phyloP scores from a whole-genome alignment of 176 grass and related monocot genomes.

The Calamus simplicifolius region DNA sequence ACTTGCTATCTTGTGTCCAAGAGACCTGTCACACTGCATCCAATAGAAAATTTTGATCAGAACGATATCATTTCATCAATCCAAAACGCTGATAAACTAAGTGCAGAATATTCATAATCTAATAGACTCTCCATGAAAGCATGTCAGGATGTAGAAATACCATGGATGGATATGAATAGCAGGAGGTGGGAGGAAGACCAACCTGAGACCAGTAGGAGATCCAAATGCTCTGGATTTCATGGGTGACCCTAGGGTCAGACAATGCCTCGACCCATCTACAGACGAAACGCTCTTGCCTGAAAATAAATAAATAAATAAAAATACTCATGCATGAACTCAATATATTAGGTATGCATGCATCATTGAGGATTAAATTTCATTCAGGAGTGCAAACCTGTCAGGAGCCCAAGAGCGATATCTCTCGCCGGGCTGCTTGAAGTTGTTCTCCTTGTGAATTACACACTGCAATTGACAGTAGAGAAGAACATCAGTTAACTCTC shows the following conservation, averaged over 20 bases:
- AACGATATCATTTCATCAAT: not conserved
- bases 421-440: slow-evolving; percentile 99
- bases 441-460: slow-evolving; percentile 86
- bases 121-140: not conserved
- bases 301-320: slow-evolving; percentile 2
- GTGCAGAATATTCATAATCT: too few species aligned
- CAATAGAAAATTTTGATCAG: slow-evolving; percentile 5
- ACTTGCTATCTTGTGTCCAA: slow-evolving; percentile 79
- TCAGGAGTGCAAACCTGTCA: slow-evolving; percentile 39
- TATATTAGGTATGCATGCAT: not conserved
- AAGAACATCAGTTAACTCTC: not conserved
- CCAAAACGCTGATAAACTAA: too few species aligned
- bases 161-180: not conserved
- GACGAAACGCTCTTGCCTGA: slow-evolving; percentile 85
- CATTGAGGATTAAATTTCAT: not conserved
- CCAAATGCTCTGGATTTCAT: slow-evolving; percentile 88
- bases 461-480: slow-evolving; percentile 23
- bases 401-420: slow-evolving; percentile 70
- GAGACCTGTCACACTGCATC: slow-evolving; percentile 69
- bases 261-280: slow-evolving; percentile 74
- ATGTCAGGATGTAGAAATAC: not conserved
- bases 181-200: not conserved
- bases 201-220: slow-evolving; percentile 97
- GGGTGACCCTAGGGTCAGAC: slow-evolving; percentile 84
- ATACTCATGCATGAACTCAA: not conserved